These are phyloP conservation scores for Isoetes taiwanensis DNA, from an alignment of 75 land plant species.

Conservation along the genomic window DNA sequence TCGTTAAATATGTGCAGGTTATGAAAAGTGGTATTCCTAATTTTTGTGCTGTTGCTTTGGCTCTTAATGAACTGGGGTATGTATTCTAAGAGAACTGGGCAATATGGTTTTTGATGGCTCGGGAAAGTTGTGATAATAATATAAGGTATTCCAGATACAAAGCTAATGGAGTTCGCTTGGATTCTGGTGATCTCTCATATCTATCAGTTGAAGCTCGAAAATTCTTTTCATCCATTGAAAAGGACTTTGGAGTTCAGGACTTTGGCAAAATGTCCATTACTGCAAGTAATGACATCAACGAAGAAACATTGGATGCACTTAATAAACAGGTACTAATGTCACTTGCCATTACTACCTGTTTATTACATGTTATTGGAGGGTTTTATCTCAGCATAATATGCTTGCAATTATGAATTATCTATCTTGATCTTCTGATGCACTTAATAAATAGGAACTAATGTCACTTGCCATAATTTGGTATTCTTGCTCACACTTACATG, in stretches of 20 bases:
- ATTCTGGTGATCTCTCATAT: conserved; percentile 95
- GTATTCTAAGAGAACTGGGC: neutral
- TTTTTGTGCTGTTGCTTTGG: conserved; percentile 97
- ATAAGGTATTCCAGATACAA: conserved; percentile 46
- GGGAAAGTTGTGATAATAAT: too few species aligned
- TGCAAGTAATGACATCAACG: conserved; percentile 96
- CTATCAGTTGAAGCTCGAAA: conserved; percentile 65
- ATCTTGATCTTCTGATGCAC: too few species aligned
- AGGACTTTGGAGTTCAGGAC: conserved; percentile 58
- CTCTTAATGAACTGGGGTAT: conserved; percentile 79
- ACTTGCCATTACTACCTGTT: too few species aligned
- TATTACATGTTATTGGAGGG: too few species aligned
- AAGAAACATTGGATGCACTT: conserved; percentile 87
- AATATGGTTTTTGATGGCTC: neutral
- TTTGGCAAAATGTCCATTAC: conserved; percentile 62
- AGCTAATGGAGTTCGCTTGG: conserved; percentile 79
- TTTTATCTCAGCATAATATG: too few species aligned
- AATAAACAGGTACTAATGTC: conserved; percentile 99
- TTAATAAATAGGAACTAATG: too few species aligned
- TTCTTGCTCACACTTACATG: too few species aligned
- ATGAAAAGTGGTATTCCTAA: conserved; percentile 93
- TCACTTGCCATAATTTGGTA: too few species aligned
- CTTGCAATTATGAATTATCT: too few species aligned
- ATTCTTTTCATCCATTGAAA: conserved; percentile 49
- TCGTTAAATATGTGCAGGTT: conserved; percentile 37